phyloP scores from a whole-genome alignment of 2,329 filamentous ascomycete species.

The Fusarium miscanthi region DNA sequence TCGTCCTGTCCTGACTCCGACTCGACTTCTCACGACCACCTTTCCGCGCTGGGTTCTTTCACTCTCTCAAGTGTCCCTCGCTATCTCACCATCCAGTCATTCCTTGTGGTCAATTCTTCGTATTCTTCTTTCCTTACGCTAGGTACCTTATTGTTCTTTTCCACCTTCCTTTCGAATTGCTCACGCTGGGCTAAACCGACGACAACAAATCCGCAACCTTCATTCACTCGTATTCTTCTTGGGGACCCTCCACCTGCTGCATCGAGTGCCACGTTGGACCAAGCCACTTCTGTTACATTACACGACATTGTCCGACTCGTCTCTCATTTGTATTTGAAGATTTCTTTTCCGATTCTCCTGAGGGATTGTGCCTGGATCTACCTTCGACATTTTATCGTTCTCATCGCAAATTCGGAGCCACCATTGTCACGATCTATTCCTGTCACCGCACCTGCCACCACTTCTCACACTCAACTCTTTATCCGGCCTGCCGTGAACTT shows the following conservation, averaged over 20 bases:
- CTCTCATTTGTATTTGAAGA: slow-evolving; percentile 27
- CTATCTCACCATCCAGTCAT: slow-evolving; percentile 20
- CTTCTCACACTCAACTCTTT: neutral
- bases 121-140: slow-evolving; percentile 17
- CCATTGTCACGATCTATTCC: neutral
- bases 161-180: neutral
- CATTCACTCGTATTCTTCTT: slow-evolving; percentile 38
- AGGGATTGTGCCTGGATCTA: slow-evolving; percentile 2
- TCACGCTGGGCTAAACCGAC: slow-evolving; percentile 12
- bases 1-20: slow-evolving; percentile 3
- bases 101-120: slow-evolving; percentile 24
- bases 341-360: slow-evolving; percentile 9
- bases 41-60: slow-evolving; percentile 30
- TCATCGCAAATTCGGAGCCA: neutral
- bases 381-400: slow-evolving; percentile 22
- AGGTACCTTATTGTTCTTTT: slow-evolving; percentile 1
- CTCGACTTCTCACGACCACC: slow-evolving; percentile 22
- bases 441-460: neutral
- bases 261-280: slow-evolving; percentile 38
- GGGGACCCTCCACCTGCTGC: slow-evolving; percentile 35
- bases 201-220: slow-evolving; percentile 4
- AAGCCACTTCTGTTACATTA: slow-evolving; percentile 26
- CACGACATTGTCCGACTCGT: slow-evolving; percentile 24
- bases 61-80: slow-evolving; percentile 36
- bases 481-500: neutral